Percentiles rank a stretch among this genome's conserved stretches.
Conservation (phyloP, 768 basidiomycete species). For the Brasilioporus rufonigricans region DNA sequence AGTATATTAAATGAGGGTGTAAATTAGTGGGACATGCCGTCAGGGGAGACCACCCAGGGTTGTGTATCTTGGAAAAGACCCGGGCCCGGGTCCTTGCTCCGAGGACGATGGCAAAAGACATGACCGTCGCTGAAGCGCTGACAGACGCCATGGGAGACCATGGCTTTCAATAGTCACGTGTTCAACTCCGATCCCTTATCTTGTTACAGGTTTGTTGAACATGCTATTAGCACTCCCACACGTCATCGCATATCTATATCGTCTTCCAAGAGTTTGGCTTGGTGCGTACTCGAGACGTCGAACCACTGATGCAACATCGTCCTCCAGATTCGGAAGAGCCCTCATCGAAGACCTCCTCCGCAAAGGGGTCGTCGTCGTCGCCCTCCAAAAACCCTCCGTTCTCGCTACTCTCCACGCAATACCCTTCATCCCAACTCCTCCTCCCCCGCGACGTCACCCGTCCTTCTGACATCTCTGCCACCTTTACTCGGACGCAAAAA, state of each 20-base stretch:
- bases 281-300: conserved; percentile 2
- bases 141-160: too few species aligned
- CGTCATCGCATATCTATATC: too few species aligned
- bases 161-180: not conserved
- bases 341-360: conserved; percentile 31
- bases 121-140: not conserved
- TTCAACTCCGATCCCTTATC: too few species aligned
- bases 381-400: conserved; percentile 37
- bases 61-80: not conserved
- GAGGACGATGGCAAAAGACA: conserved; percentile 2
- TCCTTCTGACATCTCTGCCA: conserved; percentile 28
- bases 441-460: conserved; percentile 39
- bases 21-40: not conserved
- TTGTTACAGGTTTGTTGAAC: too few species aligned
- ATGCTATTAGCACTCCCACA: too few species aligned
- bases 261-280: conserved; percentile 8
- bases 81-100: not conserved
- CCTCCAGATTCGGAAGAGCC: conserved; percentile 37
- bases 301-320: too few species aligned
- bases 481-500: conserved; percentile 31
- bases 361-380: conserved; percentile 38
- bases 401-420: conserved; percentile 26
- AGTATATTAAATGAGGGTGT: not conserved
- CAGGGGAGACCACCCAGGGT: not conserved
- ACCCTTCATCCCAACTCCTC: conserved; percentile 31